These are phyloP conservation scores for Acmispon strigosus DNA, from an alignment of 306 rosid species.

Conservation along the genomic window DNA sequence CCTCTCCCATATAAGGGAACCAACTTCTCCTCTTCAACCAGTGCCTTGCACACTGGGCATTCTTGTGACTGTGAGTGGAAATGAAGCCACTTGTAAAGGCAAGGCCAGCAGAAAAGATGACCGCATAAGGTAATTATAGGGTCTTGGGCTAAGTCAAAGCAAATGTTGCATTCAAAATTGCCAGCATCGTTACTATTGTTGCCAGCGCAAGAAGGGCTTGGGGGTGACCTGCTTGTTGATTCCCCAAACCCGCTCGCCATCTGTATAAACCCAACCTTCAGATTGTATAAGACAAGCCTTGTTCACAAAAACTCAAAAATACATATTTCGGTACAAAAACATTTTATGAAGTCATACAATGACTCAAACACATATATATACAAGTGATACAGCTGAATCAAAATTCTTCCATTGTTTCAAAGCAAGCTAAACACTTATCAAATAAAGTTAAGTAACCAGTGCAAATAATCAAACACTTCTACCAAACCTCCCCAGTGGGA, in stretches of 20 bases:
- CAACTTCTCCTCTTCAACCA: slow-evolving; percentile 66
- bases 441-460: neutral
- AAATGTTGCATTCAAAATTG: slow-evolving; percentile 84
- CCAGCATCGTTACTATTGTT: slow-evolving; percentile 48
- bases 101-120: slow-evolving; percentile 92
- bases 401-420: neutral
- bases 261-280: slow-evolving; percentile 20
- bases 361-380: neutral
- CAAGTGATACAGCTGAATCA: neutral
- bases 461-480: neutral
- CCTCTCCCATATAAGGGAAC: slow-evolving; percentile 91
- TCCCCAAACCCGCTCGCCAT: slow-evolving; percentile 77
- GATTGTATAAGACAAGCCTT: neutral
- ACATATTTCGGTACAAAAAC: neutral
- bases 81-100: slow-evolving; percentile 89
- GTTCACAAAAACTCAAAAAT: neutral
- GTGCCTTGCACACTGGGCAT: slow-evolving; percentile 89
- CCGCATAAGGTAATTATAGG: slow-evolving; percentile 84
- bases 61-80: slow-evolving; percentile 67
- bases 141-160: slow-evolving; percentile 86
- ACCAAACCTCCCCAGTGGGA: neutral
- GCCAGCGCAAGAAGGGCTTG: slow-evolving; percentile 50
- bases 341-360: neutral
- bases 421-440: neutral
- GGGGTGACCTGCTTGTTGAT: slow-evolving; percentile 61